These are phyloP conservation scores for Nyssa sinensis DNA, from an alignment of 148 eudicot species.

Conservation along the genomic window DNA sequence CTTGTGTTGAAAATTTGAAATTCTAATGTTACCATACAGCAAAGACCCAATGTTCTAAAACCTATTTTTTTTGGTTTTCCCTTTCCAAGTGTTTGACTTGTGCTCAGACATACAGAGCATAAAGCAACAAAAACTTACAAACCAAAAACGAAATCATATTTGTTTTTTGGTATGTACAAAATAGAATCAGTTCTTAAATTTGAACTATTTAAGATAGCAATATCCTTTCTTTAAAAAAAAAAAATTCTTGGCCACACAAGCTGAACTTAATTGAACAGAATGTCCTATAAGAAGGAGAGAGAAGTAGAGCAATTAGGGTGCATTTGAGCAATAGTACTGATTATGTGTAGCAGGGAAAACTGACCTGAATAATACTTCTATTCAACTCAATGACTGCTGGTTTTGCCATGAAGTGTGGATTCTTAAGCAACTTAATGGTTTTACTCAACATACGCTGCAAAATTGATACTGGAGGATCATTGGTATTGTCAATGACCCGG, in stretches of 20 bases:
- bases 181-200: too few relatives aligned
- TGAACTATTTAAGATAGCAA: too few relatives aligned
- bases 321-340: neutral
- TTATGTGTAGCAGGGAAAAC: constrained; percentile 13
- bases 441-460: constrained; percentile 70
- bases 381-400: constrained; percentile 78
- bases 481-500: constrained; percentile 61
- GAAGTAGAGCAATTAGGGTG: neutral
- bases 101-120: neutral
- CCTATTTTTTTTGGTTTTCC: neutral
- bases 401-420: constrained; percentile 81
- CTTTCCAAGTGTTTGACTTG: neutral
- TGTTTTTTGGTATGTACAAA: too few relatives aligned
- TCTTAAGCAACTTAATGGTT: constrained; percentile 74
- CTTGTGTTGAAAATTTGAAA: neutral
- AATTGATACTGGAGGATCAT: constrained; percentile 57
- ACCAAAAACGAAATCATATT: neutral
- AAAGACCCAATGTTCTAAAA: neutral
- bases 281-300: neutral
- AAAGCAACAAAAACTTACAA: neutral
- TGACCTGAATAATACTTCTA: constrained; percentile 79
- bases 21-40: neutral
- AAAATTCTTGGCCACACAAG: neutral
- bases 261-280: neutral
- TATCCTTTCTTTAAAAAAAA: too few relatives aligned